These are phyloP conservation scores for Endocladia muricata DNA, from an alignment of 31 red algal species.

Conservation along the genomic window DNA sequence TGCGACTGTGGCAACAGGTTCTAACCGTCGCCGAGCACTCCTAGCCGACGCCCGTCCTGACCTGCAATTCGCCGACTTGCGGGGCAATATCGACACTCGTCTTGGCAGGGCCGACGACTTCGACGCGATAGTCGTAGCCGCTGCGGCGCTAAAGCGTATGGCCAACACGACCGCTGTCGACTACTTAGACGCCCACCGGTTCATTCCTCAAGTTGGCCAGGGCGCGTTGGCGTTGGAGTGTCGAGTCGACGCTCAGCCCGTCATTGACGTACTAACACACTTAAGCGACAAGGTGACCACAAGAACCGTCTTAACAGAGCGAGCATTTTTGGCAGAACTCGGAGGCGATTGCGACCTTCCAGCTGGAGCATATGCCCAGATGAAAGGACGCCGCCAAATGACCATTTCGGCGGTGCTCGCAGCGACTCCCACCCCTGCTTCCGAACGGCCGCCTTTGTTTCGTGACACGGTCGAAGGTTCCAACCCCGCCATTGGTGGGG, in stretches of 20 bases:
- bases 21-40: background rate
- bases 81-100: slow-evolving; percentile 14
- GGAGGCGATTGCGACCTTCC: slow-evolving; percentile 19
- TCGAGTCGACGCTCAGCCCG: background rate
- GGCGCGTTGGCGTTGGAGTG: slow-evolving; percentile 8
- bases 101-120: background rate
- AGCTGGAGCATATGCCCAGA: slow-evolving; percentile 4
- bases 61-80: background rate
- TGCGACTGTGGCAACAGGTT: background rate
- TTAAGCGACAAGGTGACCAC: background rate
- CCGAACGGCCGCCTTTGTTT: no score
- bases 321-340: background rate
- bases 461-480: no score
- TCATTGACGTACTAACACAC: background rate
- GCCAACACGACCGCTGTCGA: background rate
- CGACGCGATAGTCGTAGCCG: slow-evolving; percentile 6
- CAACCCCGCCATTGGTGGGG: no score
- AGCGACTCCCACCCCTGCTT: no score
- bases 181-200: background rate
- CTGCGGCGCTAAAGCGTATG: background rate
- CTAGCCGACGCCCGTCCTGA: background rate
- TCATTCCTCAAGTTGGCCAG: slow-evolving; percentile 4
- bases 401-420: no score
- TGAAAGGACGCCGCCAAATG: no score
- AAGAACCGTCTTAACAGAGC: background rate